Base-by-base conservation (phyloP, 305 asterid species). In the Solanum chacoense region DNA sequence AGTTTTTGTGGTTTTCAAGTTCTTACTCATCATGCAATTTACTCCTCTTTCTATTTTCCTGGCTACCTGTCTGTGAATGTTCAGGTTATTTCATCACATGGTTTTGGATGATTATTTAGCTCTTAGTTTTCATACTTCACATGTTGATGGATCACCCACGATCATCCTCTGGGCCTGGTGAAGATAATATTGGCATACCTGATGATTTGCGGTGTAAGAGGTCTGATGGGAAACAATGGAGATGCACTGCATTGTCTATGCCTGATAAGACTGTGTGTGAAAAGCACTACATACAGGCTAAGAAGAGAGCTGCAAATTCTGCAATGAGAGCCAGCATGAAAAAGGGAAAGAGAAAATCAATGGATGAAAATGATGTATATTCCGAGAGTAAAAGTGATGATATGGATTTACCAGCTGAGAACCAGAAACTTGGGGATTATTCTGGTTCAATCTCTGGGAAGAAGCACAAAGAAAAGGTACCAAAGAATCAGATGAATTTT, bases 201-300 rank as follows among this genome's bases (percentile, higher is more conserved):
- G 99, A 97, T 91, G 99, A 97, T 93, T 91, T 97, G 92, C 97
- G 99, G 87, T 97, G 99, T 91, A 97, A 97, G 95, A 95, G 99
- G 94, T 97, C 99, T 8, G 99, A 97, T 89, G 99, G 99, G 85
- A 97, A 97, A 91, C 99, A 97, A 90, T 97, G 99, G 99, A 95
- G 99, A 94, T 97, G 99, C 94, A 97, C 99, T n/a, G 99, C 99
- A 90, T 91, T 95, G 97, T 97, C 99, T 89, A 97, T 97, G 99
- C 99, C 99, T 59, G 99, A 97, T 92, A 97, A 97, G 91, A 96
- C 99, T 5, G 99, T 97, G 72, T 97, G 99, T 83, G 99, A 97
- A 91, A 97, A 97, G 95, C 99, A 96, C 94, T 97, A 96, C 95
- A 94, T 94, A 91, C 99, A 97, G 94, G 99, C 99, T 7, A 97